Evolutionary conservation across 139 green algal species (phyloP).

Genomic region (Limnomonas spitsbergensis): DNA sequence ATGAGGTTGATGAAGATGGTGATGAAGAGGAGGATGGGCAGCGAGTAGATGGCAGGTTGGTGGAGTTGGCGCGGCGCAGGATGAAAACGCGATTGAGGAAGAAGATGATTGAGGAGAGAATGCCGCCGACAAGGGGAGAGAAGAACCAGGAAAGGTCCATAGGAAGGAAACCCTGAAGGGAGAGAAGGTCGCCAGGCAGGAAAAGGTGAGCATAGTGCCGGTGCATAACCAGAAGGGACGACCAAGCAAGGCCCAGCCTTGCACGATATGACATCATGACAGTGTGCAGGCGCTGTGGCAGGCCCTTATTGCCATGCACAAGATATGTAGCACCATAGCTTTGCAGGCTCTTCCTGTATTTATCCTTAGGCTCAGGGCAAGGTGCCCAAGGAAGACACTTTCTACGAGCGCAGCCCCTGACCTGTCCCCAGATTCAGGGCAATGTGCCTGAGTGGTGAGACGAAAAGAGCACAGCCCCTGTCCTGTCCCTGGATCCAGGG

Average conservation of each 20-base stretch:
- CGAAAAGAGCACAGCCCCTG: no score
- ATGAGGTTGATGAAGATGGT: constrained; percentile 46
- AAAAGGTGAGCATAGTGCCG: not conserved
- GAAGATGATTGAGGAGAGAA: constrained; percentile 25
- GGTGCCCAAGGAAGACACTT: no score
- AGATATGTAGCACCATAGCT: no score
- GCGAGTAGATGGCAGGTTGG: constrained; percentile 27
- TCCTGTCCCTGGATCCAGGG: no score
- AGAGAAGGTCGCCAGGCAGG: constrained; percentile 20
- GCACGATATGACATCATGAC: not conserved
- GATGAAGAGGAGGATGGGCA: constrained; percentile 39
- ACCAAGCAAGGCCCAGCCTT: not conserved
- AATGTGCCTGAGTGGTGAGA: no score
- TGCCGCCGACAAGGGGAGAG: constrained; percentile 30
- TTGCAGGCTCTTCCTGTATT: no score
- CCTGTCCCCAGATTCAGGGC: no score
- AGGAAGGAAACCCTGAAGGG: constrained; percentile 3
- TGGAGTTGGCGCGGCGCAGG: constrained; percentile 32
- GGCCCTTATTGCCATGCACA: no score
- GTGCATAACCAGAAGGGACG: not conserved
- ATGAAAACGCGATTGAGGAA: constrained; percentile 21
- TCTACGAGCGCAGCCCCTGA: no score
- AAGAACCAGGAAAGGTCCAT: constrained; percentile 36
- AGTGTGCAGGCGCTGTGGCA: no score
- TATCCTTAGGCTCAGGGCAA: no score